phyloP scores from a whole-genome alignment of 805 yeast species.

The Candida xiaguanensis region DNA sequence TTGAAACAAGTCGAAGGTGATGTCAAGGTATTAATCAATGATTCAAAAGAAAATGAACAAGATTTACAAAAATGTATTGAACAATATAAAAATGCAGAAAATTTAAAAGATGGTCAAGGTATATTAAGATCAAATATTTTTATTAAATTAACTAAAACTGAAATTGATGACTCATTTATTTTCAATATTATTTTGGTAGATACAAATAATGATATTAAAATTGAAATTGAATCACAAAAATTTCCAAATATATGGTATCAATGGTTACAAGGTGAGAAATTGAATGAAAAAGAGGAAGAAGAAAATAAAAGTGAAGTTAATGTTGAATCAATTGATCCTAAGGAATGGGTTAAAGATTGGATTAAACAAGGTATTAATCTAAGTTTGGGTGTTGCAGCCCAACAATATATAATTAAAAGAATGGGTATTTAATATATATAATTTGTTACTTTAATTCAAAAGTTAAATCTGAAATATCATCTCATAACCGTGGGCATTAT shows the following conservation, averaged over 20 bases:
- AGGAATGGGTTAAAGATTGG: slow-evolving; percentile 46
- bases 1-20: slow-evolving; percentile 79
- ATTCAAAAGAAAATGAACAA: slow-evolving; percentile 22
- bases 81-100: slow-evolving; percentile 26
- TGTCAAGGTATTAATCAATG: slow-evolving; percentile 56
- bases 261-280: slow-evolving; percentile 68
- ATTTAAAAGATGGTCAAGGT: slow-evolving; percentile 13
- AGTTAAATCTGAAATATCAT: no score
- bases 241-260: slow-evolving; percentile 87
- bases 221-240: slow-evolving; percentile 79
- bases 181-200: slow-evolving; percentile 43
- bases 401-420: slow-evolving; percentile 82
- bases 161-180: not conserved
- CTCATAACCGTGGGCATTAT: no score
- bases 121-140: slow-evolving; percentile 44
- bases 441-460: no score
- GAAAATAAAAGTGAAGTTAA: slow-evolving; percentile 26
- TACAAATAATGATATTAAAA: slow-evolving; percentile 68
- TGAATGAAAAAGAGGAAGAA: slow-evolving; percentile 14
- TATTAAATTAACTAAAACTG: slow-evolving; percentile 21
- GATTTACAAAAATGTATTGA: slow-evolving; percentile 8
- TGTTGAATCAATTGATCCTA: slow-evolving; percentile 29
- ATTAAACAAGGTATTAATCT: slow-evolving; percentile 61
- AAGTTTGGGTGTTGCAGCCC: slow-evolving; percentile 83
- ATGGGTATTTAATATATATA: slow-evolving; percentile 77